Percentiles rank a stretch among this genome's conserved stretches.
Conservation (phyloP, 1,139 yeast genomes). For the Yamadazyma buinensis region DNA sequence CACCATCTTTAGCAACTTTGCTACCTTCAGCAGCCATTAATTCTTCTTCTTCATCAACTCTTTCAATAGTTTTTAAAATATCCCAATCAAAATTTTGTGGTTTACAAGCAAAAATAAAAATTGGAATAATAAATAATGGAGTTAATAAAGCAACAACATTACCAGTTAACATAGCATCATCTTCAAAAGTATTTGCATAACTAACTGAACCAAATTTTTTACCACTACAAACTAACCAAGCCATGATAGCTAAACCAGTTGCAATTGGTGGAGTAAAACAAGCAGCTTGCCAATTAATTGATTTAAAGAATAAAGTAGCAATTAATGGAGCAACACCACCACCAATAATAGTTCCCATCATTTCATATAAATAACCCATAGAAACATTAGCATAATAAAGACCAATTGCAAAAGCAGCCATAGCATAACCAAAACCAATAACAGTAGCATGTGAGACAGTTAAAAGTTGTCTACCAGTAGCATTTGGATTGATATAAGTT, state of each 20-base stretch:
- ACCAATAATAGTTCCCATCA: slow-evolving; percentile 85
- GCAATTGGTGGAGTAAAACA: slow-evolving; percentile 59
- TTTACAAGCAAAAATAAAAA: slow-evolving; percentile 59
- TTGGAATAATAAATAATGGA: slow-evolving; percentile 66
- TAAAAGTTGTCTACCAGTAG: slow-evolving; percentile 69
- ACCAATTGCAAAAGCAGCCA: slow-evolving; percentile 84
- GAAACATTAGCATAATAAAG: slow-evolving; percentile 76
- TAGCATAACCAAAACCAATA: slow-evolving; percentile 57
- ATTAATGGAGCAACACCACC: slow-evolving; percentile 82
- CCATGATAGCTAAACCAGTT: slow-evolving; percentile 56
- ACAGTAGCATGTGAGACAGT: slow-evolving; percentile 65
- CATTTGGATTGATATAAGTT: slow-evolving; percentile 72
- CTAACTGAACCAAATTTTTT: slow-evolving; percentile 49
- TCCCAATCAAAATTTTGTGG: slow-evolving; percentile 77
- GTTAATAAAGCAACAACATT: slow-evolving; percentile 77
- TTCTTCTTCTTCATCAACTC: slow-evolving; percentile 62
- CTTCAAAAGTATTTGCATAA: slow-evolving; percentile 66
- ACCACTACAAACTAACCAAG: slow-evolving; percentile 65
- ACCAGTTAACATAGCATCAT: slow-evolving; percentile 82
- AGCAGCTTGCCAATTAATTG: slow-evolving; percentile 62
- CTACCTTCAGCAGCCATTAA: slow-evolving; percentile 36
- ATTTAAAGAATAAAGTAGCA: slow-evolving; percentile 63
- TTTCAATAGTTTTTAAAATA: slow-evolving; percentile 56
- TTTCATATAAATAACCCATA: slow-evolving; percentile 81
- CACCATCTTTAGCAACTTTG: slow-evolving; percentile 20